Percentiles rank a stretch among this genome's conserved stretches.
These are phyloP conservation scores for Batrachochytrium dendrobatidis DNA, from an alignment of 371 early-diverging fungal genomes.

Conservation along the genomic window DNA sequence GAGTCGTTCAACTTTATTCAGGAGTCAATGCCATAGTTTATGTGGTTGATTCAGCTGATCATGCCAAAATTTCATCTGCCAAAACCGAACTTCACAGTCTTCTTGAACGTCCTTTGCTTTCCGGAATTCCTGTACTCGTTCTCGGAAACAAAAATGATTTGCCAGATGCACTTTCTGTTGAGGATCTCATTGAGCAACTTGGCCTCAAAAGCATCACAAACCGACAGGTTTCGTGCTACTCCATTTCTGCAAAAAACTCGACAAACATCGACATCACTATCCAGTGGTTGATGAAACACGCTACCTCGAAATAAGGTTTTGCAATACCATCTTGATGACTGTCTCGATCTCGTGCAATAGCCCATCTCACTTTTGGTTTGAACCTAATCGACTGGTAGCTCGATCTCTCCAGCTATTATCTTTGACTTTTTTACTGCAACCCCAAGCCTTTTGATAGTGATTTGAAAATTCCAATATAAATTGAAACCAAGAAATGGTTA, in stretches of 20 bases:
- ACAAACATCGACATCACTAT: slow-evolving; percentile 95
- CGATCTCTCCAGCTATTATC: no score
- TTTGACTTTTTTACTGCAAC: no score
- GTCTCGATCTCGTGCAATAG: no score
- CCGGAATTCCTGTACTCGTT: slow-evolving; percentile 91
- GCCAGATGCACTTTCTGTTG: slow-evolving; percentile 79
- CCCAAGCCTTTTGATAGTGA: no score
- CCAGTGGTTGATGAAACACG: slow-evolving; percentile 92
- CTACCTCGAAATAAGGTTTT: no score
- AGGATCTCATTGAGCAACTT: slow-evolving; percentile 86
- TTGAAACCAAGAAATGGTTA: no score
- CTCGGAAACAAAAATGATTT: slow-evolving; percentile 99
- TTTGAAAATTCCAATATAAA: no score
- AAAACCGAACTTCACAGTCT: slow-evolving; percentile 83
- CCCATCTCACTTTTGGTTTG: no score
- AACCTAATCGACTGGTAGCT: no score
- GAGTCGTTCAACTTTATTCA: slow-evolving; percentile 46
- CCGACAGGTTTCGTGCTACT: slow-evolving; percentile 97
- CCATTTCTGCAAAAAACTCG: slow-evolving; percentile 96
- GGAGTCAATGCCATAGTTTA: slow-evolving; percentile 97
- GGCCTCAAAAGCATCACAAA: slow-evolving; percentile 83
- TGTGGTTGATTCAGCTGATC: slow-evolving; percentile 89
- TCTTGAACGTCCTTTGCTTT: slow-evolving; percentile 84
- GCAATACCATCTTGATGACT: no score
- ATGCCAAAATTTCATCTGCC: slow-evolving; percentile 83